Evolutionary conservation across 768 basidiomycete genomes (phyloP).

Genomic region (Russula abietina): DNA sequence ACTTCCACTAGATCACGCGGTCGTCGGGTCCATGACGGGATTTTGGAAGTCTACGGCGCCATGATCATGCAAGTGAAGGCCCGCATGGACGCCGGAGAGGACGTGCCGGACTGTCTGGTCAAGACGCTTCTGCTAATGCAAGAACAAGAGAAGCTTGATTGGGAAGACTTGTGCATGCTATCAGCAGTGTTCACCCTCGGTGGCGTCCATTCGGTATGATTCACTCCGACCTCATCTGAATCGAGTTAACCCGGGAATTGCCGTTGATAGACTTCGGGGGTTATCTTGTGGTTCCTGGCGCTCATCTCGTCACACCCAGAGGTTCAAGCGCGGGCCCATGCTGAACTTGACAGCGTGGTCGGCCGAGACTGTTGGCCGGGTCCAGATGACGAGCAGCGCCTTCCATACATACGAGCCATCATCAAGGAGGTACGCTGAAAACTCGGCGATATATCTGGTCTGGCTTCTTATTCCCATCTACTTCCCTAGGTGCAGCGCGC

Average conservation of each 20-base stretch:
- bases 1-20: conserved; percentile 37
- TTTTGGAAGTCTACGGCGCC: conserved; percentile 32
- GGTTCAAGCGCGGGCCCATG: conserved; percentile 29
- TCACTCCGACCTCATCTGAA: background rate
- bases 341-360: conserved; percentile 28
- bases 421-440: conserved; percentile 28
- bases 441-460: too few relatives aligned
- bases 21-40: conserved; percentile 35
- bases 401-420: conserved; percentile 30
- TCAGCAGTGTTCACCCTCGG: conserved; percentile 34
- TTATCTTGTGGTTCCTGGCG: conserved; percentile 33
- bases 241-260: background rate
- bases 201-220: conserved; percentile 32
- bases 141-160: conserved; percentile 31
- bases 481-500: conserved; percentile 25
- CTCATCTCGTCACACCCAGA: conserved; percentile 28
- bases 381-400: conserved; percentile 26
- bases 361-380: conserved; percentile 28
- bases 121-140: conserved; percentile 31
- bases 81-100: conserved; percentile 31
- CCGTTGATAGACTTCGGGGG: conserved; percentile 33
- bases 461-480: background rate
- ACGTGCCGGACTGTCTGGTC: conserved; percentile 34
- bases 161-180: conserved; percentile 34
- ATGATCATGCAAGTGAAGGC: conserved; percentile 31